Conservation (phyloP, 2,329 filamentous ascomycete genomes). For the Acrocalymma vagum region DNA sequence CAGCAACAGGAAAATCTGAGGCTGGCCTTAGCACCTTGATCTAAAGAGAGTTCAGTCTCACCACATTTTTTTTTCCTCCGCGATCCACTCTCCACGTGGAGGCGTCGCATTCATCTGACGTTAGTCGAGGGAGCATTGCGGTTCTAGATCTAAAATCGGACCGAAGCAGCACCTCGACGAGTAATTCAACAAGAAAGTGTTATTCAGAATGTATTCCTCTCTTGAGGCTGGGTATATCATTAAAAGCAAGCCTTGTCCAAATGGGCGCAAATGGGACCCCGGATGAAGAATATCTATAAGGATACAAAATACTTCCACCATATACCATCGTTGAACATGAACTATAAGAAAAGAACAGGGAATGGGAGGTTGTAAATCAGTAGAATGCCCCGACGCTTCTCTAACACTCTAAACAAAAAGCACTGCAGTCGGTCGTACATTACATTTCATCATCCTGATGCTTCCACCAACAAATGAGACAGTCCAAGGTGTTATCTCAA, state of each 20-base stretch:
- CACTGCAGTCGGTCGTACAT: constrained; percentile 18
- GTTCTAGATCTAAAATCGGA: too few relatives aligned
- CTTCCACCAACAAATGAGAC: too few relatives aligned
- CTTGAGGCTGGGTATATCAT: constrained; percentile 18
- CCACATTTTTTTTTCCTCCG: too few relatives aligned
- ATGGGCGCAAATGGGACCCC: neutral
- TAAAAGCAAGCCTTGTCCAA: constrained; percentile 6
- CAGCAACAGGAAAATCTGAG: too few relatives aligned
- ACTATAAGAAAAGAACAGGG: constrained; percentile 7
- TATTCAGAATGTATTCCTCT: constrained; percentile 1
- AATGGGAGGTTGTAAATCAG: too few relatives aligned
- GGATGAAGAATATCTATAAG: constrained; percentile 13
- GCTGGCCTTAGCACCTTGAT: too few relatives aligned
- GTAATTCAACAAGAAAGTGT: neutral
- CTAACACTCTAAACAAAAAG: constrained; percentile 3
- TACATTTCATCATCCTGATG: constrained; percentile 22
- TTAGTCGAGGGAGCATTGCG: too few relatives aligned
- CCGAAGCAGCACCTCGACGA: too few relatives aligned
- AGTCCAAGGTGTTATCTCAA: too few relatives aligned
- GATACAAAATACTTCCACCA: constrained; percentile 15
- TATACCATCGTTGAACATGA: constrained; percentile 13
- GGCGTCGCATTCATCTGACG: too few relatives aligned
- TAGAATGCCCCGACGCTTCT: constrained; percentile 1
- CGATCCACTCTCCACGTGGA: constrained; percentile 13
- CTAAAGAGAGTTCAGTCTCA: too few relatives aligned